These are phyloP conservation scores for Lodderomyces beijingensis DNA, from an alignment of 1,139 yeast genomes.

Conservation along the genomic window DNA sequence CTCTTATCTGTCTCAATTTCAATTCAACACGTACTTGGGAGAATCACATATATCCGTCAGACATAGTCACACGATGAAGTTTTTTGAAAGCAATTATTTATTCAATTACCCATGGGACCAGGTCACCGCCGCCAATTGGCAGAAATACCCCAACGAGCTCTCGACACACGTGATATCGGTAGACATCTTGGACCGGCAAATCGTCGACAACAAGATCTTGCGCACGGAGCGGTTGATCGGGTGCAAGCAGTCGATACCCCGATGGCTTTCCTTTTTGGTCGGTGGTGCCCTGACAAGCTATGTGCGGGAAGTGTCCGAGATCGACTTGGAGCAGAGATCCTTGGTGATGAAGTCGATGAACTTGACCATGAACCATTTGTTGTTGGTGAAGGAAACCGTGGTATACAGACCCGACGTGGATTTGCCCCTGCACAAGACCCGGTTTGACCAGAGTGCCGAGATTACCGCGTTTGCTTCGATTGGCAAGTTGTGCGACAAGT, in stretches of 20 bases:
- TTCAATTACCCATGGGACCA: constrained; percentile 90
- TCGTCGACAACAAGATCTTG: constrained; percentile 53
- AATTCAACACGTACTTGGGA: background rate
- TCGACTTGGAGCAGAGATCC: constrained; percentile 62
- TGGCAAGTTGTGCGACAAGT: constrained; percentile 64
- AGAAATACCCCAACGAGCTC: constrained; percentile 88
- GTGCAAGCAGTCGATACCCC: constrained; percentile 82
- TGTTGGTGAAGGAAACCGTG: constrained; percentile 84
- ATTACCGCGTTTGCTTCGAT: constrained; percentile 81
- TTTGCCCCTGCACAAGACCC: constrained; percentile 49
- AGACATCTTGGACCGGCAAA: constrained; percentile 73
- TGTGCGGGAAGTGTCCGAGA: constrained; percentile 86
- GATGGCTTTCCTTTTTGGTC: constrained; percentile 70
- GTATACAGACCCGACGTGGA: constrained; percentile 64
- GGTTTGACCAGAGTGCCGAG: constrained; percentile 78
- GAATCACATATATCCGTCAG: background rate
- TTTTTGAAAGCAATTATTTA: constrained; percentile 63
- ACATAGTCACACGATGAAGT: constrained; percentile 52
- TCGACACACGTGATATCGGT: constrained; percentile 95
- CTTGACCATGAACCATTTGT: constrained; percentile 71
- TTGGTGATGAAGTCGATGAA: constrained; percentile 82
- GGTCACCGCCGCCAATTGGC: constrained; percentile 96
- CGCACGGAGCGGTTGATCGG: constrained; percentile 86
- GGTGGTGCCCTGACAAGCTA: constrained; percentile 74
- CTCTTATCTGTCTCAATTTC: background rate